Evolutionary conservation across 2,329 filamentous ascomycete species (phyloP).

Genomic region (Mollisia scopiformis): DNA sequence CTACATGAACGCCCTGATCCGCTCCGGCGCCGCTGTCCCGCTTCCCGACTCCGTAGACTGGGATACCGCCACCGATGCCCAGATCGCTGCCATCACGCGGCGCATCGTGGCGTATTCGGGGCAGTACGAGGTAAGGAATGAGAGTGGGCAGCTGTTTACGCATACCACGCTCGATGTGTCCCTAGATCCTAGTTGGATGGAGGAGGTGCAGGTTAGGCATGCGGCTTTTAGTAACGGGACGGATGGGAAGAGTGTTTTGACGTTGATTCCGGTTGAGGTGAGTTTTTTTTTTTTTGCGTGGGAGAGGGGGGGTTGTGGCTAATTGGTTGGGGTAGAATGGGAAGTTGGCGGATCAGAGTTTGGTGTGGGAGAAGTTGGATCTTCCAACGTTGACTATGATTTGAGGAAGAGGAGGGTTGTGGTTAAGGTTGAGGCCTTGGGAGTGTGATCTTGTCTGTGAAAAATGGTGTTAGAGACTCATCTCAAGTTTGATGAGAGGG

Average conservation of each 20-base stretch:
- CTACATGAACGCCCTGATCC: slow-evolving; percentile 8
- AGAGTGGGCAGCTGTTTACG: not conserved
- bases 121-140: not conserved
- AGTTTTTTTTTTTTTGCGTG: not conserved
- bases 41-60: not conserved
- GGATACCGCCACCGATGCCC: not conserved
- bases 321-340: not conserved
- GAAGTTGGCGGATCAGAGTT: not conserved
- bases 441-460: not conserved
- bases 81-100: not conserved
- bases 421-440: not conserved
- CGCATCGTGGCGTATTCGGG: not conserved
- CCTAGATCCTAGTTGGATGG: not conserved
- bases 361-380: not conserved
- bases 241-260: not conserved
- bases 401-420: not conserved
- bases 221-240: not conserved
- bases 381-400: not conserved
- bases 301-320: not conserved
- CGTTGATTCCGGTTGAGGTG: not conserved
- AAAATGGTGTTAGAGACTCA: not conserved
- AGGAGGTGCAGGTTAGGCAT: not conserved
- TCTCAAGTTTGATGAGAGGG: not conserved
- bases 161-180: not conserved
- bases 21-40: not conserved